phyloP scores from a whole-genome alignment of 2,329 filamentous ascomycete genomes.

The Ramularia collo-cygni region DNA sequence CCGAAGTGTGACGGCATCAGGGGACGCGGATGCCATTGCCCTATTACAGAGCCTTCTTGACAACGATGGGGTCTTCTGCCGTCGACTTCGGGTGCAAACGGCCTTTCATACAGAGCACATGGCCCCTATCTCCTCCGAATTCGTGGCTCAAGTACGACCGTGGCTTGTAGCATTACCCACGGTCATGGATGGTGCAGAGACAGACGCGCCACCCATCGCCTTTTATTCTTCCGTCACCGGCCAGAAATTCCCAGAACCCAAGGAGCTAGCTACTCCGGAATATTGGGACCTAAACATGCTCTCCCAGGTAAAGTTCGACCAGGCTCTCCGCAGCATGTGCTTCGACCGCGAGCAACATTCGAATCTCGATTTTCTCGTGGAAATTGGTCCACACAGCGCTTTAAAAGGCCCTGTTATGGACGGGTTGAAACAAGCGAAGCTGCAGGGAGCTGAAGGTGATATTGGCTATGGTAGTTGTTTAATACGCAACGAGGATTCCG shows the following conservation, averaged over 20 bases:
- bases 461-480: neutral
- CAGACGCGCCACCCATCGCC: neutral
- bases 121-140: conserved; percentile 6
- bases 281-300: conserved; percentile 26
- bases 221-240: conserved; percentile 16
- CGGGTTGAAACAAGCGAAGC: neutral
- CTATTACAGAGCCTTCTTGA: conserved; percentile 1
- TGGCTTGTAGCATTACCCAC: too few relatives aligned
- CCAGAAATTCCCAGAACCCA: too few relatives aligned
- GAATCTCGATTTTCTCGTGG: neutral
- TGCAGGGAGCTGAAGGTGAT: too few relatives aligned
- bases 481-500: neutral
- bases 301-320: conserved; percentile 1
- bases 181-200: too few relatives aligned
- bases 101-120: conserved; percentile 3
- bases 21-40: neutral
- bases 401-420: neutral
- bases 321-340: conserved; percentile 4
- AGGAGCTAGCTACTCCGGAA: neutral
- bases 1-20: conserved; percentile 1
- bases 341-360: too few relatives aligned
- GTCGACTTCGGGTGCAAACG: neutral
- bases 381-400: conserved; percentile 4
- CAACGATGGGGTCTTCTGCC: neutral
- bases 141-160: conserved; percentile 4